Evolutionary conservation across 345 rosid species (phyloP), one percentile per base, ranked within the genome.

Genomic region (Murraya koenigii): DNA sequence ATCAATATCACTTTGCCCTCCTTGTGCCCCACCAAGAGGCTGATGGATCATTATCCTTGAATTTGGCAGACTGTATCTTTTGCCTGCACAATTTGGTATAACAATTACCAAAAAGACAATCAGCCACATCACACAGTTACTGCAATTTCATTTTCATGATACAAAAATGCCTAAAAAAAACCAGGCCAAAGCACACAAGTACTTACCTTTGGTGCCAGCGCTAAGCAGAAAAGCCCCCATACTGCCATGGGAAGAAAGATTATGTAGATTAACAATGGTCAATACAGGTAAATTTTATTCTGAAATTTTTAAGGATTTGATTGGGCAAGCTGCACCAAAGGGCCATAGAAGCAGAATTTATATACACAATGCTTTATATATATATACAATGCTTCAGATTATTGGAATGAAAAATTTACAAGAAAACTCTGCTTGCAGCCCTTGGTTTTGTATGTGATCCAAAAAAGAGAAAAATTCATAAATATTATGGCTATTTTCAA

Each of bases 41-140:
- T 89, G 92, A 80, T 89, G 92, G 81, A 89, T 89, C 90, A 89
- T 87, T 78, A 89, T 87, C 80, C 92, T 83, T 60, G 90, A 80
- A 80, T 86, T 89, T 44, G 90, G 89, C 68, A 89, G 73, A 79
- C 92, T 89, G 78, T 83, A 87, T 39, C 90, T 82, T 79, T 89
- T 89, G 64, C 90, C 92, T 87, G 62, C 61, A 72, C 44, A 65
- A 35, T 72, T 49, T 22, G 38, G 47, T 36, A 70, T 35, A 28
- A 56, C 44, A 41, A 75, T 62, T 44, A 49, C 35, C 59, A 66
- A 19, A 39, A 28, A 54, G 39, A 56, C 38, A 65, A 22, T 28
- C 23, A 52, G 33, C 9, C 35, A 33, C 36, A 13, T 75, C 36
- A 35, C 64, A 20, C 25, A 25, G 63, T 25, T 33, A 0, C 13